A percentile compares a stretch with the other conserved stretches of the same genome.
Conservation (phyloP, 257 asterid genomes). For the Przewalskia tangutica region DNA sequence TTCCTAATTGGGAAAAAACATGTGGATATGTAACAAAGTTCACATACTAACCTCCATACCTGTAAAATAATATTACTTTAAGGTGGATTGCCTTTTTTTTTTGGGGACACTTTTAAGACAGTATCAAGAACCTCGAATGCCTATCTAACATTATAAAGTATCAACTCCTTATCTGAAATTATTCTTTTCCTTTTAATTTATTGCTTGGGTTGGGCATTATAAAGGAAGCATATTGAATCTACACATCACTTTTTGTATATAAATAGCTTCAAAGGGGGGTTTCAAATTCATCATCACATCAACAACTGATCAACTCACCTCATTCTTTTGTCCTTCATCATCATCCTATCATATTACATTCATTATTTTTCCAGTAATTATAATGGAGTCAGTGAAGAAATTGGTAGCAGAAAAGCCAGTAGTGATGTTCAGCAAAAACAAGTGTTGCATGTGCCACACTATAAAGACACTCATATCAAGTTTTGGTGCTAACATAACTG, state of each 20-base stretch:
- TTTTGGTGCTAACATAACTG: constrained; percentile 55
- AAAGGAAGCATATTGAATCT: background rate
- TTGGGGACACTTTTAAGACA: background rate
- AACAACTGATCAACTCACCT: background rate
- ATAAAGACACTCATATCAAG: constrained; percentile 46
- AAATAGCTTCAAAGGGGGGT: background rate
- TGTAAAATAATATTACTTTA: background rate
- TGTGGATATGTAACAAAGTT: background rate
- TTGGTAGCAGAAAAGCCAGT: constrained; percentile 52
- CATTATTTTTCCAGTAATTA: background rate
- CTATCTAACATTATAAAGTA: background rate
- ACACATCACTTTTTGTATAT: background rate
- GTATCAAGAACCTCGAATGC: background rate
- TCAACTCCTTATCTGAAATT: background rate
- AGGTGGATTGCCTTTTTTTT: background rate
- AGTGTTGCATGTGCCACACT: constrained; percentile 64
- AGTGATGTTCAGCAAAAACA: constrained; percentile 65
- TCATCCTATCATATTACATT: background rate
- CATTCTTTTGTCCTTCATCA: background rate
- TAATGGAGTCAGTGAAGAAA: constrained; percentile 43
- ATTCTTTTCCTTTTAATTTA: background rate
- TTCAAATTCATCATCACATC: background rate
- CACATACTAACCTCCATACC: background rate
- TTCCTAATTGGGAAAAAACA: background rate
- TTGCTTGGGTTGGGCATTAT: background rate